These are phyloP conservation scores for Stachybotrys echinatus DNA, from an alignment of 2,329 filamentous ascomycete species.

Conservation along the genomic window DNA sequence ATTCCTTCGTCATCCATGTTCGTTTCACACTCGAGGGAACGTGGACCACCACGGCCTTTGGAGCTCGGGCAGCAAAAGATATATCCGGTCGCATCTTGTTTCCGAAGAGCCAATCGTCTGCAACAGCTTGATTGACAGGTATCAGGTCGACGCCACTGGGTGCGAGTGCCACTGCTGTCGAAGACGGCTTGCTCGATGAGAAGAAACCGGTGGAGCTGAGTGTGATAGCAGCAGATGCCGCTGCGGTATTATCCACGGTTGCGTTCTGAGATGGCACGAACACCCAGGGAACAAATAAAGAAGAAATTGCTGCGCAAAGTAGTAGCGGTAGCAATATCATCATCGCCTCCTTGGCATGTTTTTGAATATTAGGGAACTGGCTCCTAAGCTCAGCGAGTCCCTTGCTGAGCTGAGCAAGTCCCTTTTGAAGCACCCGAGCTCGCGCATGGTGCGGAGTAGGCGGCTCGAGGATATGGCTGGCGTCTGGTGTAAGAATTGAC, in stretches of 20 bases:
- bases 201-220: background rate
- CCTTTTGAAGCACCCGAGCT: background rate
- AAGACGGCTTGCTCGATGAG: slow-evolving; percentile 11
- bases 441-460: slow-evolving; percentile 5
- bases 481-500: slow-evolving; percentile 31
- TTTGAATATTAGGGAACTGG: background rate
- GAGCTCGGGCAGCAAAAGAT: slow-evolving; percentile 25
- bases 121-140: slow-evolving; percentile 18
- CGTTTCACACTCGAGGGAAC: slow-evolving; percentile 45
- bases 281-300: background rate
- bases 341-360: background rate
- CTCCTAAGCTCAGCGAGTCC: background rate
- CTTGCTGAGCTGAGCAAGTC: background rate
- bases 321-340: background rate
- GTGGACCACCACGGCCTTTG: slow-evolving; percentile 48
- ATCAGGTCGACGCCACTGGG: slow-evolving; percentile 19
- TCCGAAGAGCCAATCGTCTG: slow-evolving; percentile 28
- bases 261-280: background rate
- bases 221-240: background rate
- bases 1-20: slow-evolving; percentile 51
- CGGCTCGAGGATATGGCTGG: slow-evolving; percentile 17
- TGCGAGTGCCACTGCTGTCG: slow-evolving; percentile 10
- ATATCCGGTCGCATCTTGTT: slow-evolving; percentile 22
- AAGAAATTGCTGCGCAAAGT: background rate
- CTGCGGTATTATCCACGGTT: background rate